phyloP scores from a whole-genome alignment of 441 rosid genomes.

The Eruca vesicaria region DNA sequence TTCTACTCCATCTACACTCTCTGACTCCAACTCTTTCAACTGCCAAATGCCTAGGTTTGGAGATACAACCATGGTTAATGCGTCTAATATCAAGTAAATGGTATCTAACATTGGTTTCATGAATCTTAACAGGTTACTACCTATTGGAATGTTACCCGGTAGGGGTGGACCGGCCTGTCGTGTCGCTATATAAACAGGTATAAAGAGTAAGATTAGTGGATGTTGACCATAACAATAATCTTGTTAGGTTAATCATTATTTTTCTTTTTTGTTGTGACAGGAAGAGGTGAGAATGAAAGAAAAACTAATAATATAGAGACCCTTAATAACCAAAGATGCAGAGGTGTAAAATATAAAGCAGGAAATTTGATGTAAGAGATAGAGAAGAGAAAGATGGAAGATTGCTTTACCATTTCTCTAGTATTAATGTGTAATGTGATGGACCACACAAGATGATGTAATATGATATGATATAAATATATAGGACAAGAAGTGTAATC shows the following conservation, averaged over 20 bases:
- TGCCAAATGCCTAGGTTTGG: conserved; percentile 73
- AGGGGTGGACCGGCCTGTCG: conserved; percentile 83
- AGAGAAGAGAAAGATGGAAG: conserved; percentile 30
- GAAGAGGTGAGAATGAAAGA: conserved; percentile 15
- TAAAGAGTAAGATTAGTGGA: neutral
- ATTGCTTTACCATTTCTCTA: conserved; percentile 34
- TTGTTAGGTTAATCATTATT: neutral
- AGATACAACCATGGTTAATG: conserved; percentile 2
- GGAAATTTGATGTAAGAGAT: conserved; percentile 31
- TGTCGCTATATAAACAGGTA: conserved; percentile 63
- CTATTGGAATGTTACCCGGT: conserved; percentile 64
- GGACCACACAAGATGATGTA: conserved; percentile 41
- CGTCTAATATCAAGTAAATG: neutral
- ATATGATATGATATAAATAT: conserved; percentile 28
- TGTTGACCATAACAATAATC: neutral
- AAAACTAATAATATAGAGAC: conserved; percentile 37
- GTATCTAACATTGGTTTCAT: conserved; percentile 8
- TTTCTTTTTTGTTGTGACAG: conserved; percentile 13
- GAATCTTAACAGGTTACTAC: conserved; percentile 39
- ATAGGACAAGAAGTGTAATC: conserved; percentile 36
- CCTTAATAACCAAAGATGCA: conserved; percentile 24
- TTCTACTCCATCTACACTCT: conserved; percentile 38
- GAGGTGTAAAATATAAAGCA: conserved; percentile 35
- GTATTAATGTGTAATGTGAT: conserved; percentile 36
- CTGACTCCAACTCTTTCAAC: conserved; percentile 47